These are phyloP conservation scores for Lentinula aciculospora DNA, from an alignment of 768 basidiomycete species.

Conservation along the genomic window DNA sequence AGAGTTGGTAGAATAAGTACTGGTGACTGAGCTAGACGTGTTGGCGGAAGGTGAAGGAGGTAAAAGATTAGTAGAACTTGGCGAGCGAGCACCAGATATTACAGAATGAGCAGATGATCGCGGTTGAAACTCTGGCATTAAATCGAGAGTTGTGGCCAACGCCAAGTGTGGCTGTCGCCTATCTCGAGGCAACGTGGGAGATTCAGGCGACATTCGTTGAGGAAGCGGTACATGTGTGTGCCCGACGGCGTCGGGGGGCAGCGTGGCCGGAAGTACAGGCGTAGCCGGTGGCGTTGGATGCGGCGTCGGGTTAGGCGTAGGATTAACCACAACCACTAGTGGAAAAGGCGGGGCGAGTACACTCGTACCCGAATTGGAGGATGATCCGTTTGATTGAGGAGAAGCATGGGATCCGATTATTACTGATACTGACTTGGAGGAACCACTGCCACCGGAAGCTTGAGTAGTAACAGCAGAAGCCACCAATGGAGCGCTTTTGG, in stretches of 20 bases:
- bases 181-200: constrained; percentile 10
- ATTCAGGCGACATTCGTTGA: constrained; percentile 16
- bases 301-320: constrained; percentile 71
- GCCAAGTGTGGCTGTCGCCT: background rate
- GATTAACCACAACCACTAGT: constrained; percentile 63
- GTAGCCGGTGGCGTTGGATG: constrained; percentile 78
- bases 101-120: background rate
- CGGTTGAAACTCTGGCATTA: background rate
- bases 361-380: constrained; percentile 1
- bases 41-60: background rate
- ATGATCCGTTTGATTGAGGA: constrained; percentile 11
- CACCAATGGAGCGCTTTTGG: background rate
- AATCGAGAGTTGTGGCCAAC: background rate
- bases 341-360: constrained; percentile 29
- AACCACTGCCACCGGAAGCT: background rate
- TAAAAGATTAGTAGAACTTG: background rate
- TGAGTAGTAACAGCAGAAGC: background rate
- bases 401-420: constrained; percentile 12
- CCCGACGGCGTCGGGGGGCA: background rate
- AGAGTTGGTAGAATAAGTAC: constrained; percentile 2
- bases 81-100: background rate
- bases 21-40: constrained; percentile 2
- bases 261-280: constrained; percentile 32
- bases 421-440: background rate
- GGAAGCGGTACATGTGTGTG: constrained; percentile 17